A percentile compares a stretch with the other conserved stretches of the same genome.
phyloP scores from a whole-genome alignment of 2,329 filamentous ascomycete species.

The Alternaria gansuensis region DNA sequence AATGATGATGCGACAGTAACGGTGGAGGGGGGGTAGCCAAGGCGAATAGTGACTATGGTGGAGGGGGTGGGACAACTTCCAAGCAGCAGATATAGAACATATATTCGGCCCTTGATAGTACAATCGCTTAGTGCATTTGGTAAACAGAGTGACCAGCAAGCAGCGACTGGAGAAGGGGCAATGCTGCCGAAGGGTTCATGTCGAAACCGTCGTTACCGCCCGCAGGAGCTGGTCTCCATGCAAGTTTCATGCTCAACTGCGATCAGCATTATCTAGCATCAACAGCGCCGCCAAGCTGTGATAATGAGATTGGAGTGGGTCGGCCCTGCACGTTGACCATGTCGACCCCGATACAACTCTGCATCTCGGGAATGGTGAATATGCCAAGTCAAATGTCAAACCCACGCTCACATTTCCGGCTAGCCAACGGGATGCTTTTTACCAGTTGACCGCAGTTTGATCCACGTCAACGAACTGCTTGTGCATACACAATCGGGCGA shows the following conservation, averaged over 20 bases:
- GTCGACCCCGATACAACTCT: constrained; percentile 9
- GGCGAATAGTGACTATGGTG: constrained; percentile 38
- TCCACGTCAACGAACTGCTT: constrained; percentile 8
- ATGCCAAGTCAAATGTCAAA: constrained; percentile 14
- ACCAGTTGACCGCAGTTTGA: constrained; percentile 5
- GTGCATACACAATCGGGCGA: constrained; percentile 4
- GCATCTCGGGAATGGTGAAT: constrained; percentile 8
- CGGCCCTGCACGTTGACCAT: constrained; percentile 16
- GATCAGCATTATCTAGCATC: constrained; percentile 19
- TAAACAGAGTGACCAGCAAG: constrained; percentile 11
- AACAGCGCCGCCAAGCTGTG: constrained; percentile 14
- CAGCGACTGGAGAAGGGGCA: constrained; percentile 10
- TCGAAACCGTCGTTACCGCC: constrained; percentile 13
- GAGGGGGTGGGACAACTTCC: constrained; percentile 9
- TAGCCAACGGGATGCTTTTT: constrained; percentile 15
- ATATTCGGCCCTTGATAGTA: constrained; percentile 8
- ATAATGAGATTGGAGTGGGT: constrained; percentile 15
- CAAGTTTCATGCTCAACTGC: constrained; percentile 9
- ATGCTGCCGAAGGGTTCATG: constrained; percentile 14
- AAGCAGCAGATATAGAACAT: constrained; percentile 15
- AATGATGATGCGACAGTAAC: constrained; percentile 20
- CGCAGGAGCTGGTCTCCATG: constrained; percentile 11
- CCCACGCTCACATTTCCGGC: constrained; percentile 5
- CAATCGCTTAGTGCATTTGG: constrained; percentile 6
- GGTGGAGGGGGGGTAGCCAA: constrained; percentile 23